Percentiles rank a stretch among this genome's conserved stretches.
These are phyloP conservation scores for Apophysomyces trapeziformis DNA, from an alignment of 371 early-diverging fungal species.

Conservation along the genomic window DNA sequence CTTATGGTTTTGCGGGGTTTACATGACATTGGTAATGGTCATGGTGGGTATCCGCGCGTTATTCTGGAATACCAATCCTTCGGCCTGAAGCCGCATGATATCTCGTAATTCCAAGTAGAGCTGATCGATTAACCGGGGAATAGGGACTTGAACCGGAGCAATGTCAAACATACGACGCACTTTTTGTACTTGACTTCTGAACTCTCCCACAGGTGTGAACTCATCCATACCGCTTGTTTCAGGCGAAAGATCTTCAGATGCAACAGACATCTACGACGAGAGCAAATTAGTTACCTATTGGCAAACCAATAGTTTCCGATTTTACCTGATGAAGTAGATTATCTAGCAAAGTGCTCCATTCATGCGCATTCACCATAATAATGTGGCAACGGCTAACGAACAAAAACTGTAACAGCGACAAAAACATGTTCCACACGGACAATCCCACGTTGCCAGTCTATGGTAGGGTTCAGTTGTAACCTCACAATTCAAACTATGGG, in stretches of 20 bases:
- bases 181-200: slow-evolving; percentile 28
- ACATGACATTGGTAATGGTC: background rate
- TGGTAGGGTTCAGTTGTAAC: background rate
- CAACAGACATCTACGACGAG: background rate
- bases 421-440: slow-evolving; percentile 51
- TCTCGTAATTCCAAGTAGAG: slow-evolving; percentile 48
- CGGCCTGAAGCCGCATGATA: slow-evolving; percentile 54
- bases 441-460: slow-evolving; percentile 45
- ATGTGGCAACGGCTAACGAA: slow-evolving; percentile 44
- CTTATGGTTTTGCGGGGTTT: background rate
- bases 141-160: slow-evolving; percentile 49
- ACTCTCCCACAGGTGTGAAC: slow-evolving; percentile 24
- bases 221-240: slow-evolving; percentile 20
- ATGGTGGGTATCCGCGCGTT: background rate
- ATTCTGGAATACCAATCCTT: slow-evolving; percentile 26
- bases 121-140: slow-evolving; percentile 42
- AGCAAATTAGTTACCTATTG: background rate
- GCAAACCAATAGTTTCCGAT: background rate
- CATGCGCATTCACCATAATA: slow-evolving; percentile 45
- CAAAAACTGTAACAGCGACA: slow-evolving; percentile 50
- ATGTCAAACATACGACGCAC: slow-evolving; percentile 49
- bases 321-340: slow-evolving; percentile 40
- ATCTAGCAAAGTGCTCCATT: slow-evolving; percentile 51
- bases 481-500: background rate
- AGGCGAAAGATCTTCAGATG: slow-evolving; percentile 5